Conservation (phyloP, 257 asterid species). For the Nicotiana sylvestris region DNA sequence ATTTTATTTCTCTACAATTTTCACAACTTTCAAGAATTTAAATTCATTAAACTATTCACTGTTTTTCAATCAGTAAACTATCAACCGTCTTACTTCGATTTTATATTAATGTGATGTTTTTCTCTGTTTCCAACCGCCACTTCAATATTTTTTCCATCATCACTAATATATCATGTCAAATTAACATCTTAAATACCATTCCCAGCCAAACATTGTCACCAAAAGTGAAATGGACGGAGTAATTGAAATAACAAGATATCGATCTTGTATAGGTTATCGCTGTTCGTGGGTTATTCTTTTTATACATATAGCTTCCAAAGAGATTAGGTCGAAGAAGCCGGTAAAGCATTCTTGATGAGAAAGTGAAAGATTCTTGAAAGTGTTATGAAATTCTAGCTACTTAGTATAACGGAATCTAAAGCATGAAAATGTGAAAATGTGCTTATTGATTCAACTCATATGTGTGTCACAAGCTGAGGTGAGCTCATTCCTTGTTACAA, state of each 20-base stretch:
- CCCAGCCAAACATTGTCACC: neutral
- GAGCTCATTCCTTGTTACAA: no score
- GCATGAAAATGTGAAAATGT: neutral
- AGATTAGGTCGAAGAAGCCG: neutral
- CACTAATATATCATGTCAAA: neutral
- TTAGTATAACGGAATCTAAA: neutral
- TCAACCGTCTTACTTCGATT: neutral
- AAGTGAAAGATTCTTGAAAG: neutral
- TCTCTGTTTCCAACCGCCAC: neutral
- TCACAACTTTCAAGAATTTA: neutral
- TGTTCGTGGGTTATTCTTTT: neutral
- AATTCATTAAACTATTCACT: neutral
- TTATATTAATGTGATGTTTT: neutral
- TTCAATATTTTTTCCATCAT: neutral
- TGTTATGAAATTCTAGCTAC: neutral
- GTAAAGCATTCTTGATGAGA: neutral
- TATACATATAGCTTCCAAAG: neutral
- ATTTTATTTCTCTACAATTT: neutral
- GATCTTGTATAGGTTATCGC: neutral
- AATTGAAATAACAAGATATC: neutral
- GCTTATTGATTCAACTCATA: neutral
- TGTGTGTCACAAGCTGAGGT: neutral
- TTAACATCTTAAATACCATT: neutral
- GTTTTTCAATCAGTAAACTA: no score
- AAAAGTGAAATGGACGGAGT: neutral